Evolutionary conservation across 2,329 filamentous ascomycete genomes (phyloP), one percentile per base, ranked within the genome.

Genomic region (Fusarium citri): DNA sequence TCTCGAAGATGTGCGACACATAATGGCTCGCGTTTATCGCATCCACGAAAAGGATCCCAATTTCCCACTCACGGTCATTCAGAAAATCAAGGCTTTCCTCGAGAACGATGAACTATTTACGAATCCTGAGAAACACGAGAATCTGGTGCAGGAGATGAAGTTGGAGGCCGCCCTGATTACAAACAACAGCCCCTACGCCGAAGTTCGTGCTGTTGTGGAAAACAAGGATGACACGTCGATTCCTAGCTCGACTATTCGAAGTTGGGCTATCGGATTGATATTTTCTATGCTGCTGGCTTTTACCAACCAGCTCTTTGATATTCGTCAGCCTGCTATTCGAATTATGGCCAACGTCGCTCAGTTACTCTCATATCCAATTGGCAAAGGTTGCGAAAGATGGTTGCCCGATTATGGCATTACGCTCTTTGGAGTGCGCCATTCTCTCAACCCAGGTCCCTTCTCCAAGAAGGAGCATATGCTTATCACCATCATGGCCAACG

Each of bases 401-500:
- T 78, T 89, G 43, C 87, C 87, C 0, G 84, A 87, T 66, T 78
- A 74, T 47, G 83, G 83, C 34, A 81, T 89, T 69, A 85, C 78
- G 2, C 71, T 85, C 18, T 80, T 82, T 43, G 84, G 84, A 12
- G 72, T 80, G 23, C 80, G 81, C 22, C 83, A 86, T 72, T 83
- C 81, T 8, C 80, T 88, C 16, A 88, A 88, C 71, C 86, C 87
- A 0, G 86, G 86, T 0, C 84, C 83, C 3, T 89, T 89, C 73
- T 85, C 84, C 56, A 84, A 84, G 72, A 89, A 89, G 77, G 87
- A 89, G 76, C 87, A 89, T 73, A 87, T 87, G 82, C 80, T 89
- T 42, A 86, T 89, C 67, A 85, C 85, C 62, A 86, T 88, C 76
- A 88, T 88, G 85, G 87, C 89, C 57, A 90, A 91, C 74, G 85